phyloP scores from a whole-genome alignment of 148 eudicot genomes.

The Rhododendron molle region DNA sequence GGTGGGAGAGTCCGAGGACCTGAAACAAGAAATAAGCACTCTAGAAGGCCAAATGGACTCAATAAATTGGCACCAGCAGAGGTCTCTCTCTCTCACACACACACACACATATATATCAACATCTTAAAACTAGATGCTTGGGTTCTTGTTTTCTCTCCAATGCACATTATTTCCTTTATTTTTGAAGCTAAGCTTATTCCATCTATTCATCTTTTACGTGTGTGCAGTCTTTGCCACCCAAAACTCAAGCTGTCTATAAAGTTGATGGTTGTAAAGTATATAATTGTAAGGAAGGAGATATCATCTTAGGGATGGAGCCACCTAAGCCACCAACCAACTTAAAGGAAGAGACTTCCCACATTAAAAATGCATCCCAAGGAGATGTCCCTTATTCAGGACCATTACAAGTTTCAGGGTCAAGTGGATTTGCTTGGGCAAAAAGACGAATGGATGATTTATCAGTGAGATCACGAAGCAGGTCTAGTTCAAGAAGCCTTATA shows the following conservation, averaged over 20 bases:
- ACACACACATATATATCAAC: neutral
- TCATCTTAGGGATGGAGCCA: slow-evolving; percentile 35
- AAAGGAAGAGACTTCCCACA: slow-evolving; percentile 50
- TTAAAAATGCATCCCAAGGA: slow-evolving; percentile 70
- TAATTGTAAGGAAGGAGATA: slow-evolving; percentile 44
- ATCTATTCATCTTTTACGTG: slow-evolving; percentile 9
- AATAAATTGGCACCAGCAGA: slow-evolving; percentile 66
- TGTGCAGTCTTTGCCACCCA: slow-evolving; percentile 52
- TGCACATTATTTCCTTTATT: neutral
- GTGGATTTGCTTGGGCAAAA: slow-evolving; percentile 98
- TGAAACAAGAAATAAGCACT: slow-evolving; percentile 49
- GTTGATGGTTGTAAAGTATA: slow-evolving; percentile 37
- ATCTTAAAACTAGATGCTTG: neutral
- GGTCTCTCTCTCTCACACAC: slow-evolving; percentile 31
- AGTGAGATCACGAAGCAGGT: slow-evolving; percentile 66
- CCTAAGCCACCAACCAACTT: slow-evolving; percentile 40
- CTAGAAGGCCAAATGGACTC: slow-evolving; percentile 49
- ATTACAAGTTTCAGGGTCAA: slow-evolving; percentile 76
- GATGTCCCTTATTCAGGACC: slow-evolving; percentile 79
- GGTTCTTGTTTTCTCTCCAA: neutral
- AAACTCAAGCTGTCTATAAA: slow-evolving; percentile 42
- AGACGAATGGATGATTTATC: slow-evolving; percentile 55
- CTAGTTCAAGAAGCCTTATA: slow-evolving; percentile 77
- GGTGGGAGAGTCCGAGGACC: slow-evolving; percentile 61
- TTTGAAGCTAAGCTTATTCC: neutral